Evolutionary conservation across 2,329 filamentous ascomycete species (phyloP).

Genomic region (Cladosporium sp.): DNA sequence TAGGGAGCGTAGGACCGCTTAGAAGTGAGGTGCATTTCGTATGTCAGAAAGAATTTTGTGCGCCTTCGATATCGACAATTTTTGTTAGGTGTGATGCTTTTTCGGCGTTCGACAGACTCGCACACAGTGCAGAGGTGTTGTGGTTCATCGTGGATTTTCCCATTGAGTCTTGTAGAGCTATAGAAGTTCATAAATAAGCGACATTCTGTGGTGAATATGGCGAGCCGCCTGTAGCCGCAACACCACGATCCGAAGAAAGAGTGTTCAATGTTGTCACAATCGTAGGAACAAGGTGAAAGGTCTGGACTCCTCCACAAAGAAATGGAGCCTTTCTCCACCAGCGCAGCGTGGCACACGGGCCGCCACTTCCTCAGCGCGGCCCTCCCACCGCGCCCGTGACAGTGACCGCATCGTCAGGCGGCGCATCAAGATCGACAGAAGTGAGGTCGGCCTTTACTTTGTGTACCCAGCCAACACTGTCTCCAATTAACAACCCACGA

Average conservation of each 20-base stretch:
- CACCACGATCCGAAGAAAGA: background rate
- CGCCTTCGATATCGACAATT: background rate
- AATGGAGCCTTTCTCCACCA: background rate
- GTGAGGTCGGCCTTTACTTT: slow-evolving; percentile 1
- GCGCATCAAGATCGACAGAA: background rate
- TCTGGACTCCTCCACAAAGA: slow-evolving; percentile 2
- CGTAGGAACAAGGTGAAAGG: background rate
- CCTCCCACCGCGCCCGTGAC: background rate
- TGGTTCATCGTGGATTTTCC: background rate
- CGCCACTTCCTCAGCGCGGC: background rate
- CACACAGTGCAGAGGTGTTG: background rate
- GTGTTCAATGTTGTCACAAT: background rate
- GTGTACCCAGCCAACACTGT: background rate
- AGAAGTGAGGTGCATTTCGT: background rate
- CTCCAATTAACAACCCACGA: background rate
- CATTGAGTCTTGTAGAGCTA: background rate
- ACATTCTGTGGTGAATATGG: background rate
- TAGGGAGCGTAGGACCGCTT: background rate
- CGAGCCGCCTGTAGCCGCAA: background rate
- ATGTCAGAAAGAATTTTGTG: background rate
- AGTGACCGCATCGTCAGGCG: slow-evolving; percentile 6
- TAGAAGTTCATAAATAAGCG: background rate
- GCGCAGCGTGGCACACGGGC: background rate
- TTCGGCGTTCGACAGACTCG: background rate
- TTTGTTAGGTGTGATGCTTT: background rate